These are phyloP conservation scores for Mycena haematopus DNA, from an alignment of 768 basidiomycete genomes.

Conservation along the genomic window DNA sequence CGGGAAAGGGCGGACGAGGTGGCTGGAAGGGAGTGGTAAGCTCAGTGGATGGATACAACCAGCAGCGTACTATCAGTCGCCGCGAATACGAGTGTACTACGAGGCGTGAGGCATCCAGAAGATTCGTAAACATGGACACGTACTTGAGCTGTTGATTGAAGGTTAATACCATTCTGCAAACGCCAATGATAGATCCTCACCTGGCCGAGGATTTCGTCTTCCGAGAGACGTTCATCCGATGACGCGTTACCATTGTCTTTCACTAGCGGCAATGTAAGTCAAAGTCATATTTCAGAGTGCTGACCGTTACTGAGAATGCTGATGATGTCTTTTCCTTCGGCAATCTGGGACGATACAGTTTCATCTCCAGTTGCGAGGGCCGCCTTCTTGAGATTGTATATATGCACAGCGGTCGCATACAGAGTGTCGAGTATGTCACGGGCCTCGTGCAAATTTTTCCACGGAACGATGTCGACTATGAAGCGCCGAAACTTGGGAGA, in stretches of 20 bases:
- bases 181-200: constrained; percentile 23
- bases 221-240: constrained; percentile 37
- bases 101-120: neutral
- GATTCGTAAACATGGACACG: neutral
- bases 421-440: constrained; percentile 43
- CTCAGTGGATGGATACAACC: neutral
- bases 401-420: constrained; percentile 38
- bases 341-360: constrained; percentile 37
- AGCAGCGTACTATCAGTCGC: constrained; percentile 37
- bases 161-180: neutral
- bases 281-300: neutral
- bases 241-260: constrained; percentile 39
- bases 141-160: constrained; percentile 28
- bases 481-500: constrained; percentile 41
- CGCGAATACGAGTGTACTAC: constrained; percentile 41
- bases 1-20: constrained; percentile 40
- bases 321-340: constrained; percentile 40
- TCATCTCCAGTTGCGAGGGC: constrained; percentile 38
- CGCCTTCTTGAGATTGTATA: constrained; percentile 43
- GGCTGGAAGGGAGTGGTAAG: constrained; percentile 16
- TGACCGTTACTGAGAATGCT: constrained; percentile 36
- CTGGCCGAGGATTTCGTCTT: constrained; percentile 40
- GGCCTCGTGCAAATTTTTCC: constrained; percentile 34
- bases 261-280: constrained; percentile 30
- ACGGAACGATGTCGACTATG: constrained; percentile 39